Evolutionary conservation across 805 yeast species (phyloP), one percentile per base, ranked within the genome.

Genomic region (Yamadazyma phyllophila): DNA sequence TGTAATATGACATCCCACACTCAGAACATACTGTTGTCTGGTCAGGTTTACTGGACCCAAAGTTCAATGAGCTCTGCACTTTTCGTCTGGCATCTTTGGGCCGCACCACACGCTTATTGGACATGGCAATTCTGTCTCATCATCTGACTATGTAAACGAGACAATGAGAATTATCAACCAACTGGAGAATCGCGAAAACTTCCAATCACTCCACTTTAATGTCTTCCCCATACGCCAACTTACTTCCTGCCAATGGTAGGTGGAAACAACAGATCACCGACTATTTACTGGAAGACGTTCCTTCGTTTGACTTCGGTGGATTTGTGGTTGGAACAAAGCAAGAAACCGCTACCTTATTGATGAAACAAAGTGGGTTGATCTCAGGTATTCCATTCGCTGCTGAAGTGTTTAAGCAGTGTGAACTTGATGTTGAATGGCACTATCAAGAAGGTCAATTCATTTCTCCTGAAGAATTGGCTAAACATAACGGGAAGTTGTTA

Each of bases 271-370:
- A 83, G 49, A 80, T 92, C 50, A 80, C 89, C 8, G 73, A 69
- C 36, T 91, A 88, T 83, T 70, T 91, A 11, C 71, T 78, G 4
- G 98, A 91, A 59, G 98, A 91, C 57, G 92, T 87, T 12, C 97
- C 98, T 1, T 81, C 95, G 0, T 92, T 92, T 57, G 98, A 91
- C 63, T 86, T 83, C 57, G 98, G 98, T 29, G 98, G 97, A 2
- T 88, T 70, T 57, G 98, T 92, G 2, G 98, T 92, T n/a, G 97
- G 98, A 10, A 76, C 77, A 44, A 83, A 76, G 36, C 54, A 55
- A 2, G 85, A 88, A 57, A 71, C 81, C 2, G 97, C 96, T 2
- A 81, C 88, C 2, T 70, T 91, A 36, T 85, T 78, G 66, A 86
- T 95, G 74, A 91, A 91, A 65, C 83, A 84, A 48, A 71, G 74